Evolutionary conservation across 164 flowering plant species (phyloP).

Genomic region (Protea cynaroides): DNA sequence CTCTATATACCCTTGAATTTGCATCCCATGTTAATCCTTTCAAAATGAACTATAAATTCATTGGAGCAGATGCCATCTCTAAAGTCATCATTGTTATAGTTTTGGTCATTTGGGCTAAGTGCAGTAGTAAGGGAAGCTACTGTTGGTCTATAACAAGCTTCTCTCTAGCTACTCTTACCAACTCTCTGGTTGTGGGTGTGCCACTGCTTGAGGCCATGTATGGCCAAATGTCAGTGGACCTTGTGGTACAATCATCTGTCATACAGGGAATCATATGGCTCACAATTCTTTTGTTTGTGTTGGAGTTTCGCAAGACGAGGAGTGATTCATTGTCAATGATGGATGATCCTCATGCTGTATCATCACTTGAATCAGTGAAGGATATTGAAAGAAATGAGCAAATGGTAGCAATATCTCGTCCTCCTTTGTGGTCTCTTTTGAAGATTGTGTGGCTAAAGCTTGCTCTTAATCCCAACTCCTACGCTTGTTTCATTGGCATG

Average conservation of each 20-base stretch:
- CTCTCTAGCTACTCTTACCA: slow-evolving; percentile 58
- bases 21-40: slow-evolving; percentile 48
- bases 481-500: slow-evolving; percentile 55
- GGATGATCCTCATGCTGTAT: slow-evolving; percentile 3
- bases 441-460: slow-evolving; percentile 53
- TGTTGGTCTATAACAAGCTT: slow-evolving; percentile 68
- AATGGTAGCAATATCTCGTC: slow-evolving; percentile 10
- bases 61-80: slow-evolving; percentile 56
- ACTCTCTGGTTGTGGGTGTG: slow-evolving; percentile 64
- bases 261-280: slow-evolving; percentile 64
- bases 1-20: slow-evolving; percentile 68
- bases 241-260: slow-evolving; percentile 58
- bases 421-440: slow-evolving; percentile 40
- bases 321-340: slow-evolving; percentile 3
- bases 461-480: slow-evolving; percentile 54
- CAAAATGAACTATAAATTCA: slow-evolving; percentile 43
- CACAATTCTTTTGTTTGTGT: slow-evolving; percentile 42
- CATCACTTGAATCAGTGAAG: slow-evolving; percentile 2
- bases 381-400: slow-evolving; percentile 28
- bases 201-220: slow-evolving; percentile 72
- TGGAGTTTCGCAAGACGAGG: slow-evolving; percentile 43
- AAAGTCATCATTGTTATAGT: slow-evolving; percentile 43
- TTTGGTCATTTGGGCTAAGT: slow-evolving; percentile 56
- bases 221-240: slow-evolving; percentile 42
- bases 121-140: slow-evolving; percentile 48